phyloP scores from a whole-genome alignment of 2,329 filamentous ascomycete species.

The Shiraia sp. region DNA sequence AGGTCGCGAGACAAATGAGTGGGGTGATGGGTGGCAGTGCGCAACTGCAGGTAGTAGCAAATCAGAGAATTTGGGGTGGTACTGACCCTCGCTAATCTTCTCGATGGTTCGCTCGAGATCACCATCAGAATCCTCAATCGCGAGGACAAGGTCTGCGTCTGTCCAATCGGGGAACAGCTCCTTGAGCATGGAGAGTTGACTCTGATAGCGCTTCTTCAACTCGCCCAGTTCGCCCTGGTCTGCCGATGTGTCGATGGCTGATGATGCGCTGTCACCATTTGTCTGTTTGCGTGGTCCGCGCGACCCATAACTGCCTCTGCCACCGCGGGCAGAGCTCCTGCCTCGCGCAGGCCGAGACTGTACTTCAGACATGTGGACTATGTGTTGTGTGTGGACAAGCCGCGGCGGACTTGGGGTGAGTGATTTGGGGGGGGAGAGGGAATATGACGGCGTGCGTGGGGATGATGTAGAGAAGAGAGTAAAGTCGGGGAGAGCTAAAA shows the following conservation, averaged over 20 bases:
- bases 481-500: slow-evolving; percentile 36
- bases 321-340: slow-evolving; percentile 87
- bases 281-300: slow-evolving; percentile 57
- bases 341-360: slow-evolving; percentile 86
- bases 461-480: slow-evolving; percentile 39
- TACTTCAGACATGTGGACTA: slow-evolving; percentile 85
- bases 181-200: slow-evolving; percentile 78
- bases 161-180: slow-evolving; percentile 97
- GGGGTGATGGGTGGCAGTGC: slow-evolving; percentile 2
- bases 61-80: background rate
- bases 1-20: background rate
- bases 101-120: slow-evolving; percentile 73
- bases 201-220: slow-evolving; percentile 86
- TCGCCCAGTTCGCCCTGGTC: slow-evolving; percentile 90
- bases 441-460: slow-evolving; percentile 26
- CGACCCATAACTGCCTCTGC: slow-evolving; percentile 69
- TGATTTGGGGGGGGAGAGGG: slow-evolving; percentile 4
- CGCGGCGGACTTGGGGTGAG: slow-evolving; percentile 26
- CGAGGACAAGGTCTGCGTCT: slow-evolving; percentile 90
- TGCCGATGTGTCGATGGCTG: slow-evolving; percentile 65
- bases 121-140: slow-evolving; percentile 83
- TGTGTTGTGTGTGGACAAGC: slow-evolving; percentile 45
- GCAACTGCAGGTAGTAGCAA: background rate
- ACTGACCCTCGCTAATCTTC: slow-evolving; percentile 76
- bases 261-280: slow-evolving; percentile 71